A percentile compares a stretch with the other conserved stretches of the same genome.
Conservation (phyloP, 257 asterid genomes). For the Verbascum thapsus region DNA sequence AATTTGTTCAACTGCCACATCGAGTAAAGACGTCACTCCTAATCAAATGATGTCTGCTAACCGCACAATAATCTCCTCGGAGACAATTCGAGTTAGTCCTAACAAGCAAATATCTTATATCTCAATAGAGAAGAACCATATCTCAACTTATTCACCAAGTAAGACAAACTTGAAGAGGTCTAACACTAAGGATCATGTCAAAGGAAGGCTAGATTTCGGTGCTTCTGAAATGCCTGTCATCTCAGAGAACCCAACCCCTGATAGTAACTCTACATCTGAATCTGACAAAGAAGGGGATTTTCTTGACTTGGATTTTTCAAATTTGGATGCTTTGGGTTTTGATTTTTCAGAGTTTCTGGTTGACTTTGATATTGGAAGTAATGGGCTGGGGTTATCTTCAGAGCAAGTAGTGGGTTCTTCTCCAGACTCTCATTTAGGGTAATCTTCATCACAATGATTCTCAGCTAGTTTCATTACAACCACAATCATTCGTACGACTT, state of each 20-base stretch:
- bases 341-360: constrained; percentile 57
- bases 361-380: constrained; percentile 46
- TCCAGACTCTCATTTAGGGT: constrained; percentile 50
- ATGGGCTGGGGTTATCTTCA: constrained; percentile 36
- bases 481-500: too few species aligned
- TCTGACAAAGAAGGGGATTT: constrained; percentile 62
- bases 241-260: constrained; percentile 48
- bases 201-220: constrained; percentile 86
- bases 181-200: constrained; percentile 65
- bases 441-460: constrained; percentile 9
- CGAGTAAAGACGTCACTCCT: constrained; percentile 48
- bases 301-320: constrained; percentile 70
- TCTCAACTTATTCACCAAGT: constrained; percentile 69
- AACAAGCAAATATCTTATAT: constrained; percentile 70
- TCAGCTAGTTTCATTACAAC: too few species aligned
- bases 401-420: constrained; percentile 46
- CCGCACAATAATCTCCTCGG: constrained; percentile 79
- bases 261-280: constrained; percentile 59
- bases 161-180: constrained; percentile 54
- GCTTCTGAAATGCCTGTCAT: constrained; percentile 52
- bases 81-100: constrained; percentile 80
- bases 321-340: constrained; percentile 67
- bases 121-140: constrained; percentile 74
- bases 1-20: constrained; percentile 50
- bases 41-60: constrained; percentile 63